Base-by-base conservation (phyloP, 2,329 filamentous ascomycete species). In the Lecanicillium sp. region DNA sequence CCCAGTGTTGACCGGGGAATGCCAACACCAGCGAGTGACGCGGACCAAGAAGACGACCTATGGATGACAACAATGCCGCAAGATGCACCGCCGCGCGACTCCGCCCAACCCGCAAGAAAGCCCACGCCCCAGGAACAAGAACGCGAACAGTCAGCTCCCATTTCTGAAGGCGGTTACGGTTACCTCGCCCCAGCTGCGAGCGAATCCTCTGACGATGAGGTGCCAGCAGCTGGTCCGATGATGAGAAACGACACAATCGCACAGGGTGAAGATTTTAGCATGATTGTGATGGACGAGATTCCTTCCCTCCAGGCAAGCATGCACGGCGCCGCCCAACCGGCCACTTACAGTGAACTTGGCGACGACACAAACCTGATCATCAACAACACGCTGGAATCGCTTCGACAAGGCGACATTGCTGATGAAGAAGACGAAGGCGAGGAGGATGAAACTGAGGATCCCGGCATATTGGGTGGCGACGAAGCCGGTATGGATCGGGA, bases 281-380 rank as follows among this genome's bases (percentile, higher is more conserved):
- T 79, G 75, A 80, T 80, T 48, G 75, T 75, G 26, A 69, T 78
- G 51, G 70, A 77, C 38, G 77, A 75, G 2, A 64, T 81, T 15
- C 74, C 72, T 2, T 77, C 75, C 0, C 64, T 79, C 47, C 71
- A 72, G 29, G 67, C 63, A 2, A 67, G 67, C 29, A 62, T 69
- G 48, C 60, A 60, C 35, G 62, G 59, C 49, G 62, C 62, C 15
- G 55, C 61, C 9, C 60, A 64, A 20, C 59, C 62, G 3, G 61
- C 63, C 2, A 55, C 59, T 2, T 60, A 67, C 3, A 64, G 69
- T 8, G 73, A 78, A 24, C 67, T 79, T 52, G 78, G 77, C 4
- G 76, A 81, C 15, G 72, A 73, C 26, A 80, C 78, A 0, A 79
- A 71, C 46, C 59, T 74, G 33, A 78, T 81, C 40, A 77, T 81